These are phyloP conservation scores for Phalaenopsis hybrid DNA, from an alignment of 116 monocot species.

Conservation along the genomic window DNA sequence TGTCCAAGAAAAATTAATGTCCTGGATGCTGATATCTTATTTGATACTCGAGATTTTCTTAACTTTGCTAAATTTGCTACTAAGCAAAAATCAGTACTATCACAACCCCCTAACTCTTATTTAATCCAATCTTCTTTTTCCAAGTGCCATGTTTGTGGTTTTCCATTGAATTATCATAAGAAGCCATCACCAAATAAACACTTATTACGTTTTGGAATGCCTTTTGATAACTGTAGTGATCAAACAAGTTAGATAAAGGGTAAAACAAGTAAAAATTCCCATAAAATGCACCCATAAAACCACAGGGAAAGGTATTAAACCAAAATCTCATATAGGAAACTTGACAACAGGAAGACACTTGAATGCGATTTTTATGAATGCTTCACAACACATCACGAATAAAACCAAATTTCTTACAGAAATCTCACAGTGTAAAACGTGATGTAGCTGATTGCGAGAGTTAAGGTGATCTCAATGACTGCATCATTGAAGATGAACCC, in stretches of 20 bases:
- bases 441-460: constrained; percentile 91
- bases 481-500: constrained; percentile 98
- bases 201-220: not conserved
- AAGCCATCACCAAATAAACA: not conserved
- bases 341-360: not conserved
- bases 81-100: too few species aligned
- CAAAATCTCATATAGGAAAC: constrained; percentile 1
- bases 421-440: constrained; percentile 85
- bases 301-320: not conserved
- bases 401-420: constrained; percentile 3
- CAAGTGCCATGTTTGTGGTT: not conserved
- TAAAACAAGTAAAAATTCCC: not conserved
- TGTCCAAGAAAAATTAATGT: too few species aligned
- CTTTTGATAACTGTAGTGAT: not conserved
- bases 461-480: constrained; percentile 86
- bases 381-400: not conserved
- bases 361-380: not conserved
- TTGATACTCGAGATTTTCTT: too few species aligned
- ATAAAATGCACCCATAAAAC: not conserved
- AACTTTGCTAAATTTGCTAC: too few species aligned
- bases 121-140: not conserved
- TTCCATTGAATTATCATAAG: not conserved
- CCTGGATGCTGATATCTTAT: too few species aligned
- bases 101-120: not conserved
- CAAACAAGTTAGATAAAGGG: not conserved